Conservation (phyloP, 2,329 filamentous ascomycete genomes). For the Fusarium tricinctum region DNA sequence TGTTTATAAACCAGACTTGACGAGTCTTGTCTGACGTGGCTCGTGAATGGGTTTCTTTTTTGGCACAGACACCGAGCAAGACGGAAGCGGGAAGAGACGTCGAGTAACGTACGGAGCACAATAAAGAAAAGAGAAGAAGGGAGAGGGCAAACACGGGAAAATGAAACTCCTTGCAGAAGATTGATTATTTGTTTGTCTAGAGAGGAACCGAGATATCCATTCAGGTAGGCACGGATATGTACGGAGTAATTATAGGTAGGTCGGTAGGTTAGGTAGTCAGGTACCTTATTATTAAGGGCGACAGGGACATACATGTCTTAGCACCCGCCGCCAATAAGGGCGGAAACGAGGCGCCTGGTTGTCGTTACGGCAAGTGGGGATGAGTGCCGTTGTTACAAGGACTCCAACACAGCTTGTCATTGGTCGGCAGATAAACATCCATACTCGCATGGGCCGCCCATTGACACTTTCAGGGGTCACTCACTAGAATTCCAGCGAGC, state of each 20-base stretch:
- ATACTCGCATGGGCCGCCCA: constrained; percentile 5
- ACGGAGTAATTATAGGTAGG: neutral
- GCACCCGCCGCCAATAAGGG: too few relatives aligned
- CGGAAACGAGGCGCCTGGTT: neutral
- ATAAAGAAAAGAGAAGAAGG: neutral
- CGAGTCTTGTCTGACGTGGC: constrained; percentile 33
- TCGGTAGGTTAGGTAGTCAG: neutral
- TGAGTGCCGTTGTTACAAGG: constrained; percentile 19
- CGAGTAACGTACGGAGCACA: constrained; percentile 9
- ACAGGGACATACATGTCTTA: constrained; percentile 2
- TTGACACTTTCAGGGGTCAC: constrained; percentile 20
- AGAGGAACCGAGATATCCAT: constrained; percentile 4
- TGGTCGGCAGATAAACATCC: constrained; percentile 17
- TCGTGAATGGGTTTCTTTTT: constrained; percentile 22
- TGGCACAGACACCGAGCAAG: constrained; percentile 17
- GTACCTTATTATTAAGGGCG: constrained; percentile 31
- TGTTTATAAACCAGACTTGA: constrained; percentile 21
- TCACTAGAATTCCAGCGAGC: constrained; percentile 20
- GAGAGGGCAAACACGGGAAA: constrained; percentile 33
- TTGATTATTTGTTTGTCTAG: constrained; percentile 20
- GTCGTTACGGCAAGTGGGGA: constrained; percentile 37
- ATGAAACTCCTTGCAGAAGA: constrained; percentile 18
- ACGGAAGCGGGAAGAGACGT: constrained; percentile 23
- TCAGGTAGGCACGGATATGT: neutral
- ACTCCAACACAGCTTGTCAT: constrained; percentile 10